A percentile compares a stretch with the other conserved stretches of the same genome.
phyloP scores from a whole-genome alignment of 768 basidiomycete species.

The Galerina marginata region DNA sequence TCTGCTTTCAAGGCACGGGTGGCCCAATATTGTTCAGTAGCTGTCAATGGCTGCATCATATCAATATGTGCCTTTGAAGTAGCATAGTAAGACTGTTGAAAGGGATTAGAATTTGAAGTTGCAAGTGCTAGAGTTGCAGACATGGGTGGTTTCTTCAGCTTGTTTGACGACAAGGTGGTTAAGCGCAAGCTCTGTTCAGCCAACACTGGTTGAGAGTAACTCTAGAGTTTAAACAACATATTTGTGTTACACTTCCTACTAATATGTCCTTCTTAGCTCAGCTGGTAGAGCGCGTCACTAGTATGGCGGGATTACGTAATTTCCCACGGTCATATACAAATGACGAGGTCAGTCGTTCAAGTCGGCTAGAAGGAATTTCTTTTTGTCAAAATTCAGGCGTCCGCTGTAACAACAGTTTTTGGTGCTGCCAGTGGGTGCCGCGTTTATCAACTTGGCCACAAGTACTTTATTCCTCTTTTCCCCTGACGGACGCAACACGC shows the following conservation, averaged over 20 bases:
- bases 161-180: conserved; percentile 9
- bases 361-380: conserved; percentile 36
- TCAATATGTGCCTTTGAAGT: neutral
- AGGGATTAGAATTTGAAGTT: neutral
- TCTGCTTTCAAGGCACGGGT: conserved; percentile 70
- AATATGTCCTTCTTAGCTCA: conserved; percentile 43
- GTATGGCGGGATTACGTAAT: too few relatives aligned
- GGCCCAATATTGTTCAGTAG: conserved; percentile 69
- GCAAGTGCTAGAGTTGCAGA: conserved; percentile 15
- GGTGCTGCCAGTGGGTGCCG: too few relatives aligned
- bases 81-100: neutral
- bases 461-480: too few relatives aligned
- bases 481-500: too few relatives aligned
- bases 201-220: too few relatives aligned
- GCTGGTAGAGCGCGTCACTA: conserved; percentile 56
- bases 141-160: conserved; percentile 14
- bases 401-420: too few relatives aligned
- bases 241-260: too few relatives aligned
- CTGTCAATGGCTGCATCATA: conserved; percentile 28
- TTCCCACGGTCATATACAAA: conserved; percentile 38
- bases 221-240: too few relatives aligned
- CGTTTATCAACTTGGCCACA: too few relatives aligned
- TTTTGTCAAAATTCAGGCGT: neutral
- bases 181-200: neutral
- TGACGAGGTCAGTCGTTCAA: conserved; percentile 30